Evolutionary conservation across 164 flowering plant genomes (phyloP).

Genomic region (Brasenia schreberi): DNA sequence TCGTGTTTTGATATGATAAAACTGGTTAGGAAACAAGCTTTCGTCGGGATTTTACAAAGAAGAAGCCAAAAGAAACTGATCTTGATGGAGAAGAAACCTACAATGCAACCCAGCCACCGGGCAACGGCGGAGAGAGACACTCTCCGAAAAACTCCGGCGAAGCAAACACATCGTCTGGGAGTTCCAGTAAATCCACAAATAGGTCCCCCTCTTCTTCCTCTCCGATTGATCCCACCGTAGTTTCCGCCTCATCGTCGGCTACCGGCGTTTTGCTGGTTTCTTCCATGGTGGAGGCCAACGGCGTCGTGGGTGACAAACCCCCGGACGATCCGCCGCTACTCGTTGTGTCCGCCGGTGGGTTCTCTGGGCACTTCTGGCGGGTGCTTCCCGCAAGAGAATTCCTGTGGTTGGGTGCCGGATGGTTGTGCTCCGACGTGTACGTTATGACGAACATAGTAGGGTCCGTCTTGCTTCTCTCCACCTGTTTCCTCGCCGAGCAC

Average conservation of each 20-base stretch:
- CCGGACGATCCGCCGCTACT: constrained; percentile 10
- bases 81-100: background rate
- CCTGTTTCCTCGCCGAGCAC: constrained; percentile 93
- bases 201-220: constrained; percentile 56
- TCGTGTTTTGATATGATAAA: background rate
- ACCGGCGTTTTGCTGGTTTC: constrained; percentile 10
- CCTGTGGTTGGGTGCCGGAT: constrained; percentile 85
- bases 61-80: background rate
- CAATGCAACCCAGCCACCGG: background rate
- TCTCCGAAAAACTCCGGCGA: background rate
- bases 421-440: constrained; percentile 93
- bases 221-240: background rate
- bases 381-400: constrained; percentile 94
- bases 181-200: constrained; percentile 50
- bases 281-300: constrained; percentile 13
- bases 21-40: background rate
- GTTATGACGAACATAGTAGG: constrained; percentile 87
- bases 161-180: constrained; percentile 5
- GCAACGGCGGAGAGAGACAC: background rate
- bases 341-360: background rate
- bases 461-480: constrained; percentile 80
- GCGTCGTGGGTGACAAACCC: constrained; percentile 21
- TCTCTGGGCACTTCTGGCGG: constrained; percentile 37
- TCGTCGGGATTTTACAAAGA: background rate
- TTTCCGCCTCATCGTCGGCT: constrained; percentile 12